A percentile compares a stretch with the other conserved stretches of the same genome.
Evolutionary conservation across 2,329 filamentous ascomycete species (phyloP).

Genomic region (Hysterium pulicare): DNA sequence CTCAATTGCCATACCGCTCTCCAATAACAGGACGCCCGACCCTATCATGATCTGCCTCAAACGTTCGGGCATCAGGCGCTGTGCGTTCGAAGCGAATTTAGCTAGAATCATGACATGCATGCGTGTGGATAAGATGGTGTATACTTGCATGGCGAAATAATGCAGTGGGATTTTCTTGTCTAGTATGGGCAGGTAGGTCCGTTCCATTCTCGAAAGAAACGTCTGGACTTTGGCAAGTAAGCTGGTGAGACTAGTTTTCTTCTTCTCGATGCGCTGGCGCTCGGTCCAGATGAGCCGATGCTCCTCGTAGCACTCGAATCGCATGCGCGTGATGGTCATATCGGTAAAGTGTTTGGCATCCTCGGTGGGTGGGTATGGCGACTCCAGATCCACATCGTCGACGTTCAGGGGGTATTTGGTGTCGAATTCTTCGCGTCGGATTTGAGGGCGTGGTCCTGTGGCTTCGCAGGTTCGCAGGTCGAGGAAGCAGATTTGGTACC

Average conservation of each 20-base stretch:
- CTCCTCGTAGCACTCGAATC: conserved; percentile 72
- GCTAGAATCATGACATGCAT: conserved; percentile 67
- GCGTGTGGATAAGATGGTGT: conserved; percentile 61
- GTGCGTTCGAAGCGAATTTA: conserved; percentile 57
- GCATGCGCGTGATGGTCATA: conserved; percentile 64
- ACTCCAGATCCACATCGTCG: conserved; percentile 56
- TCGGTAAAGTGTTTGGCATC: conserved; percentile 61
- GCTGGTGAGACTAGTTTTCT: conserved; percentile 59
- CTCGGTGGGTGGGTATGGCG: conserved; percentile 39
- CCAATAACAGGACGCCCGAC: conserved; percentile 54
- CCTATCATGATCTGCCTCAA: conserved; percentile 62
- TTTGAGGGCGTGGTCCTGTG: conserved; percentile 67
- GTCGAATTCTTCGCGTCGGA: conserved; percentile 72
- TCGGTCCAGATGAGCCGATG: conserved; percentile 69
- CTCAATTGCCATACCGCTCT: conserved; percentile 55
- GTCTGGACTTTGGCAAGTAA: conserved; percentile 66
- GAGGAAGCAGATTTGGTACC: conserved; percentile 75
- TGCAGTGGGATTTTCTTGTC: conserved; percentile 62
- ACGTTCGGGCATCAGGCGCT: conserved; percentile 56
- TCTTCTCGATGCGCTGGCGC: conserved; percentile 60
- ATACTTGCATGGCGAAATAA: conserved; percentile 60
- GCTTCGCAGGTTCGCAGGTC: conserved; percentile 73
- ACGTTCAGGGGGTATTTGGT: conserved; percentile 70
- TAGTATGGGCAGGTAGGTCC: conserved; percentile 63
- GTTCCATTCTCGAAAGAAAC: conserved; percentile 62